Base-by-base conservation (phyloP, 2,329 filamentous ascomycete species). In the Xylariomycetidae sp. region DNA sequence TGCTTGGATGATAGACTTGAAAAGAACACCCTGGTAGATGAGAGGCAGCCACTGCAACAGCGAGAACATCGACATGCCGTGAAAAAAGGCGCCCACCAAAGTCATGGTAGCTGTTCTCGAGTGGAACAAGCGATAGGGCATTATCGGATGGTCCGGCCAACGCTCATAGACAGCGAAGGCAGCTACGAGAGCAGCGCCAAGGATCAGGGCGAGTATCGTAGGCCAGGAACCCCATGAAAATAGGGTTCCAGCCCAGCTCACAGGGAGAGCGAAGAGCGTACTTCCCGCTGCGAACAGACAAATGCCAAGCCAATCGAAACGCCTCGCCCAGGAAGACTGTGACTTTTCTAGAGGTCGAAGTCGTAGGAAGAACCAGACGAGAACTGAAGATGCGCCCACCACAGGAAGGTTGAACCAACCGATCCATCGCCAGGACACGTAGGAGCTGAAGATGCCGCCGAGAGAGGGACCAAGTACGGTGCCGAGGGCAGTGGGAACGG, bases 401-500 rank as follows among this genome's bases (percentile, higher is more conserved):
- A 80, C 70, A 2, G 77, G 75, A 3, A 80, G 55, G 43, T 81
- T 82, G 44, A 80, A 65, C 66, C 71, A 83, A 49, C 82, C 80
- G 31, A 82, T 71, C 77, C 77, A 83, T 7, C 70, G 57, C 78
- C 76, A 79, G 1, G 54, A 59, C 2, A 66, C 63, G 27, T 65
- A 61, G 33, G 73, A 58, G 4, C 69, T 61, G 37, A 77, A 71
- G 3, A 65, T 69, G 10, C 71, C 74, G 6, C 76, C 69, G 16
- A 71, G 56, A 18, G 70, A 42, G 4, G 65, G 75, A 0, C 72
- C 73, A 15, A 58, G 55, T 2, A 75, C 69, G 3, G 63, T 73
- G 1, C 76, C 77, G 5, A 79, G 34, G 1, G 70, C 64, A 72
- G 40, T 48, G 10, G 51, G 42, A 1, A 58, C 19, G 5, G 46